These are phyloP conservation scores for Fusarium azukiicola DNA, from an alignment of 2,329 filamentous ascomycete species.

Conservation along the genomic window DNA sequence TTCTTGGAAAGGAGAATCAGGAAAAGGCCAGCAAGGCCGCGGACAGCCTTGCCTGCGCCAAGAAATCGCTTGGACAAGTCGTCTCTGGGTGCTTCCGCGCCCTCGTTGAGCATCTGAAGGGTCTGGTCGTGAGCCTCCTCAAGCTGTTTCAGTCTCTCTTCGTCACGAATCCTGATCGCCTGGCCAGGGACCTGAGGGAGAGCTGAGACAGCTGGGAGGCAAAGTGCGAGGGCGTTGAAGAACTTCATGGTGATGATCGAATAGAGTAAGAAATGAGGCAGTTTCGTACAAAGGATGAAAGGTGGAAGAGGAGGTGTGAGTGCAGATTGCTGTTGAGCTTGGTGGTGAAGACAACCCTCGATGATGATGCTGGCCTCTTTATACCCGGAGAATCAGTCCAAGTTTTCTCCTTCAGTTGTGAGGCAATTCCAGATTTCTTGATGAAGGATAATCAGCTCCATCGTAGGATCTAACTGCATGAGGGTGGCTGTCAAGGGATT, in stretches of 20 bases:
- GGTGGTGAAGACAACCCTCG: not conserved
- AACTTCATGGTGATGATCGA: slow-evolving; percentile 20
- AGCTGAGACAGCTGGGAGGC: slow-evolving; percentile 10
- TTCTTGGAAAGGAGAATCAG: not conserved
- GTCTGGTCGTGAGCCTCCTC: slow-evolving; percentile 1
- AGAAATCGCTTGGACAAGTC: slow-evolving; percentile 15
- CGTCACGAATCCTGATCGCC: slow-evolving; percentile 17
- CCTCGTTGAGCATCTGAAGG: slow-evolving; percentile 5
- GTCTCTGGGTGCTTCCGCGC: not conserved
- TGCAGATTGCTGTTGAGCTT: not conserved
- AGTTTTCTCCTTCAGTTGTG: not conserved
- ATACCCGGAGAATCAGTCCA: not conserved
- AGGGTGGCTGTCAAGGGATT: not conserved
- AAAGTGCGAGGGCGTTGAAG: slow-evolving; percentile 8
- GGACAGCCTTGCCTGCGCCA: slow-evolving; percentile 4
- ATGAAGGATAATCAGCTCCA: too few species aligned
- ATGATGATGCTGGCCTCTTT: not conserved
- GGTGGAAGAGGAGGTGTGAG: not conserved
- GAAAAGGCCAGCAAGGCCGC: slow-evolving; percentile 17
- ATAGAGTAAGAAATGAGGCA: not conserved
- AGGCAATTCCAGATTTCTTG: too few species aligned
- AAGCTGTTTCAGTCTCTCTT: slow-evolving; percentile 13
- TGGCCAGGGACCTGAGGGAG: slow-evolving; percentile 8
- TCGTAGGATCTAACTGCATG: slow-evolving; percentile 12
- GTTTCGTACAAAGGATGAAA: not conserved